Conservation (phyloP, 805 yeast species). For the Nakazawaea siamensis region DNA sequence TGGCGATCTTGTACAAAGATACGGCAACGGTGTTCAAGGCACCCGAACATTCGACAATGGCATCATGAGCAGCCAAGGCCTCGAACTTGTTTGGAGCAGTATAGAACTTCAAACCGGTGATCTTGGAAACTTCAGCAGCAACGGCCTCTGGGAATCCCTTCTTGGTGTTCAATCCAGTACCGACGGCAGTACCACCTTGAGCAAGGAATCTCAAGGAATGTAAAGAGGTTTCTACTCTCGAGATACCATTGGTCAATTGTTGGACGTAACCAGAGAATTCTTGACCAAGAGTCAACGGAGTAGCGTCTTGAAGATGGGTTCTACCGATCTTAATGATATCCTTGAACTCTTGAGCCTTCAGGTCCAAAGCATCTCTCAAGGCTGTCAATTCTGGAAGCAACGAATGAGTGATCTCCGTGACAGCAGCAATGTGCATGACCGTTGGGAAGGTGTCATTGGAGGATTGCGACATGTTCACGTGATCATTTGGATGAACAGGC, state of each 20-base stretch:
- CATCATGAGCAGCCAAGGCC: constrained; percentile 98
- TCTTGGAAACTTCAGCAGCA: constrained; percentile 76
- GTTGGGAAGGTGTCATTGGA: constrained; percentile 99
- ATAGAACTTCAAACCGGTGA: constrained; percentile 82
- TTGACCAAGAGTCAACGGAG: constrained; percentile 96
- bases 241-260: constrained; percentile 87
- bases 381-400: constrained; percentile 75
- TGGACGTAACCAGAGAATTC: constrained; percentile 96
- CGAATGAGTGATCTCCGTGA: constrained; percentile 67
- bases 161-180: constrained; percentile 94
- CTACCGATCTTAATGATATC: constrained; percentile 97
- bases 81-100: constrained; percentile 99
- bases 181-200: constrained; percentile 99
- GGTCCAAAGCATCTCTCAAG: constrained; percentile 71
- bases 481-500: constrained; percentile 98
- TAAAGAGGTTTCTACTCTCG: constrained; percentile 69
- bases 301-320: constrained; percentile 98
- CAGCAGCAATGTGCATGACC: constrained; percentile 99
- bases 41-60: constrained; percentile 95
- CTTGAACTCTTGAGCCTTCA: constrained; percentile 74
- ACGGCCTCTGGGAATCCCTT: constrained; percentile 83
- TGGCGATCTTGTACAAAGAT: constrained; percentile 92
- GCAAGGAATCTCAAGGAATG: constrained; percentile 79
- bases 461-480: constrained; percentile 97
- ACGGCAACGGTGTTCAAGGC: constrained; percentile 93